A percentile compares a stretch with the other conserved stretches of the same genome.
Evolutionary conservation across 2,329 filamentous ascomycete species (phyloP).

Genomic region (Fusarium incarnatum): DNA sequence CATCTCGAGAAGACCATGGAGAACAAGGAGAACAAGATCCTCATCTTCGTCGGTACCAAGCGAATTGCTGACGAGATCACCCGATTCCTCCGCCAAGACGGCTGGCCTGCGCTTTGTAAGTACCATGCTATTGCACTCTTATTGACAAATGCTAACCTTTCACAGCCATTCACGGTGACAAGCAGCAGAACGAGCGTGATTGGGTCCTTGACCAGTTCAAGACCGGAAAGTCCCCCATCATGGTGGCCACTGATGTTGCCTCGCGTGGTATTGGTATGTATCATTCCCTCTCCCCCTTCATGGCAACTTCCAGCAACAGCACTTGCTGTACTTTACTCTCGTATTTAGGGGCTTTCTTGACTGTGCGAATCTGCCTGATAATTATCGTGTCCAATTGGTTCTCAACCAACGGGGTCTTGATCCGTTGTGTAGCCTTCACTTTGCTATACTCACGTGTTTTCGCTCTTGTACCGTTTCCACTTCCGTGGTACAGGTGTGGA

Average conservation of each 20-base stretch:
- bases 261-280: slow-evolving; percentile 99
- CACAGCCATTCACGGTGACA: slow-evolving; percentile 95
- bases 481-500: slow-evolving; percentile 78
- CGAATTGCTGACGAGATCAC: slow-evolving; percentile 98
- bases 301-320: slow-evolving; percentile 68
- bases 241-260: slow-evolving; percentile 99
- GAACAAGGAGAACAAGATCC: slow-evolving; percentile 91
- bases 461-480: slow-evolving; percentile 75
- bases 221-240: slow-evolving; percentile 98
- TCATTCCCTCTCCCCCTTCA: slow-evolving; percentile 63
- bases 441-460: slow-evolving; percentile 79
- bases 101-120: slow-evolving; percentile 96
- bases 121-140: slow-evolving; percentile 52
- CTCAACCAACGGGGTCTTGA: slow-evolving; percentile 88
- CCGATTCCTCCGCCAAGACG: slow-evolving; percentile 95
- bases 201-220: slow-evolving; percentile 99
- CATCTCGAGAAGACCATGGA: slow-evolving; percentile 99
- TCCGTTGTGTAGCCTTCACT: slow-evolving; percentile 58
- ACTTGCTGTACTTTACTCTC: slow-evolving; percentile 87
- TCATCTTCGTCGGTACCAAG: slow-evolving; percentile 94
- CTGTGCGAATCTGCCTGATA: slow-evolving; percentile 93
- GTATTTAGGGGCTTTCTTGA: slow-evolving; percentile 87
- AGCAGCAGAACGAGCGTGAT: slow-evolving; percentile 99
- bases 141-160: slow-evolving; percentile 51
- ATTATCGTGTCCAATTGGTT: slow-evolving; percentile 83